Percentiles rank a stretch among this genome's conserved stretches.
phyloP scores from a whole-genome alignment of 1,284 basidiomycete species.

The Veloboletus limbatus region DNA sequence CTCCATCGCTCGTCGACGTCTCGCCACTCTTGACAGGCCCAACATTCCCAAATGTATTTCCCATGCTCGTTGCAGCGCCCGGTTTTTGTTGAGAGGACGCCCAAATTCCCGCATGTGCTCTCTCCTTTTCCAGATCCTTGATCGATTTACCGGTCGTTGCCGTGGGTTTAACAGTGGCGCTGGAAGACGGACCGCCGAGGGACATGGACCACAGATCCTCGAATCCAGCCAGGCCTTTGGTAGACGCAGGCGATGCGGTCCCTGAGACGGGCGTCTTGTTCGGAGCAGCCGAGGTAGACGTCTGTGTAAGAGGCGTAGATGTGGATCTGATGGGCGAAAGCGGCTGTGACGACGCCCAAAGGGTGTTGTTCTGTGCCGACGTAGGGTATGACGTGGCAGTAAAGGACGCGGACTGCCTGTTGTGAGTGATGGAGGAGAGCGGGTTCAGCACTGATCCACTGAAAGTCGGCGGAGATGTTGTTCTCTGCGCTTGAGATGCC shows the following conservation, averaged over 20 bases:
- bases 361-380: slow-evolving; percentile 19
- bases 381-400: slow-evolving; percentile 15
- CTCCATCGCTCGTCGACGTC: slow-evolving; percentile 34
- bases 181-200: slow-evolving; percentile 49
- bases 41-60: slow-evolving; percentile 48
- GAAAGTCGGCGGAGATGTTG: slow-evolving; percentile 15
- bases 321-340: slow-evolving; percentile 22
- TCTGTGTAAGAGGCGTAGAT: slow-evolving; percentile 10
- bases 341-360: slow-evolving; percentile 25
- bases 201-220: slow-evolving; percentile 92
- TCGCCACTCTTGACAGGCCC: slow-evolving; percentile 24
- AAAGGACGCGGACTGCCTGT: slow-evolving; percentile 22
- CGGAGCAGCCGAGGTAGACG: slow-evolving; percentile 3
- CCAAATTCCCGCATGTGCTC: slow-evolving; percentile 78
- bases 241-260: slow-evolving; percentile 24
- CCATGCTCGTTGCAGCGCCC: slow-evolving; percentile 23
- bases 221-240: slow-evolving; percentile 53
- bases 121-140: slow-evolving; percentile 85
- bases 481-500: slow-evolving; percentile 12
- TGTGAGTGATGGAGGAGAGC: slow-evolving; percentile 18
- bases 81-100: slow-evolving; percentile 43
- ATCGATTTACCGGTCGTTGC: slow-evolving; percentile 65
- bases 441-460: slow-evolving; percentile 10
- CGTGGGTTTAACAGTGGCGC: slow-evolving; percentile 24
- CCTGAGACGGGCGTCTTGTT: slow-evolving; percentile 24